Evolutionary conservation across 306 rosid genomes (phyloP), one percentile per base, ranked within the genome.

Genomic region (Carpinus viminea): DNA sequence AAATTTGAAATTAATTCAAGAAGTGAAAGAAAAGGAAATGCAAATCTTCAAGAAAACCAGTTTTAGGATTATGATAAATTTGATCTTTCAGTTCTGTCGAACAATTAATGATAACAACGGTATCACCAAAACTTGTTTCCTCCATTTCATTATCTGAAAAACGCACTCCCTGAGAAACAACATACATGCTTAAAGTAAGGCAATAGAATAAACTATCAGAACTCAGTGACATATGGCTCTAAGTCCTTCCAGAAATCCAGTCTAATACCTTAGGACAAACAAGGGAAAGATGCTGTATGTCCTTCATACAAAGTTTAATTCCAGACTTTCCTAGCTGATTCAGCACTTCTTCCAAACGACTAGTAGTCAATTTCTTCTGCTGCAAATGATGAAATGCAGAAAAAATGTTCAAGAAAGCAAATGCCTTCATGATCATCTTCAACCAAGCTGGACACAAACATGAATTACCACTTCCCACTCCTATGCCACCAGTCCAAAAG

Each of bases 201-300:
- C n/a, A n/a, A n/a, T n/a, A n/a, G n/a, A n/a, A n/a, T n/a, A n/a
- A n/a, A n/a, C n/a, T n/a, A n/a, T n/a, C n/a, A n/a, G n/a, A n/a
- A n/a, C n/a, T n/a, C n/a, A n/a, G n/a, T n/a, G n/a, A n/a, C n/a
- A n/a, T n/a, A n/a, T n/a, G n/a, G n/a, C n/a, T n/a, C n/a, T n/a
- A n/a, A n/a, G n/a, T n/a, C n/a, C n/a, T n/a, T n/a, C n/a, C n/a
- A n/a, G n/a, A n/a, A n/a, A n/a, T n/a, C n/a, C n/a, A n/a, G n/a
- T n/a, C 84, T 66, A 83, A 48, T 84, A 94, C 98, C 89, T 89
- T 86, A 51, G 98, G 93, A 75, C 91, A 90, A 20, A 94, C 85
- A 84, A 84, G 78, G 52, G 91, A 86, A 68, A 94, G 91, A 78
- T 84, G 82, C 68, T 90, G 78, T 75, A 92, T 74, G 79, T 94